A percentile compares a stretch with the other conserved stretches of the same genome.
Conservation (phyloP, 768 basidiomycete genomes). For the Tulasnella sp. region DNA sequence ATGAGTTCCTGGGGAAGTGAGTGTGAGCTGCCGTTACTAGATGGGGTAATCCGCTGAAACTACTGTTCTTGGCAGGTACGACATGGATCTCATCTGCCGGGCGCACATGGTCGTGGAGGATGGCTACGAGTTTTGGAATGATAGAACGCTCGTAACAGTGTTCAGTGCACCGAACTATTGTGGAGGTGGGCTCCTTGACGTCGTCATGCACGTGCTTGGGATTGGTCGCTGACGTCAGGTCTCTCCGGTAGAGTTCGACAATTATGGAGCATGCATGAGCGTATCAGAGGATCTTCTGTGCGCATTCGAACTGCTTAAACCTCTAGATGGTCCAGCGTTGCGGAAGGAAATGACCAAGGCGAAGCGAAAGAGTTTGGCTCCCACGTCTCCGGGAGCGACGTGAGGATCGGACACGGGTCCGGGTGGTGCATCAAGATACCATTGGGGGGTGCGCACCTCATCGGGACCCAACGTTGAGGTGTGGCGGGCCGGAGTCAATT, state of each 20-base stretch:
- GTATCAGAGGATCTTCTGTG: constrained; percentile 97
- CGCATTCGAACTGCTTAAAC: constrained; percentile 95
- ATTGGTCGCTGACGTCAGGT: not conserved
- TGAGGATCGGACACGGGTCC: not conserved
- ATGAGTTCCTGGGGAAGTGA: constrained; percentile 71
- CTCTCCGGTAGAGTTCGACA: constrained; percentile 70
- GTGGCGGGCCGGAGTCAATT: not conserved
- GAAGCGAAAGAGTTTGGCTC: constrained; percentile 75
- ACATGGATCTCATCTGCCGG: constrained; percentile 99
- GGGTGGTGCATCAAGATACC: not conserved
- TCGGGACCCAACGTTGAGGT: not conserved
- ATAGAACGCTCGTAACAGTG: constrained; percentile 94
- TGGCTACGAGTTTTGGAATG: constrained; percentile 99
- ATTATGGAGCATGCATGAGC: constrained; percentile 94
- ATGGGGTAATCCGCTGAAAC: not conserved
- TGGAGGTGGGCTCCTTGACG: constrained; percentile 57
- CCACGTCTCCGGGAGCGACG: constrained; percentile 3
- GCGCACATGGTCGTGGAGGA: constrained; percentile 99
- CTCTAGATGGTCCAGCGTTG: constrained; percentile 86
- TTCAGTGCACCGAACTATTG: constrained; percentile 98
- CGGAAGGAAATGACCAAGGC: constrained; percentile 99
- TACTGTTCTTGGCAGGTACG: constrained; percentile 52
- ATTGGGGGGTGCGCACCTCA: not conserved
- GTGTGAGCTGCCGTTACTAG: not conserved
- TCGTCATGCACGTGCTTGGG: not conserved